phyloP scores from a whole-genome alignment of 306 rosid species.

The Gleditsia sinensis region DNA sequence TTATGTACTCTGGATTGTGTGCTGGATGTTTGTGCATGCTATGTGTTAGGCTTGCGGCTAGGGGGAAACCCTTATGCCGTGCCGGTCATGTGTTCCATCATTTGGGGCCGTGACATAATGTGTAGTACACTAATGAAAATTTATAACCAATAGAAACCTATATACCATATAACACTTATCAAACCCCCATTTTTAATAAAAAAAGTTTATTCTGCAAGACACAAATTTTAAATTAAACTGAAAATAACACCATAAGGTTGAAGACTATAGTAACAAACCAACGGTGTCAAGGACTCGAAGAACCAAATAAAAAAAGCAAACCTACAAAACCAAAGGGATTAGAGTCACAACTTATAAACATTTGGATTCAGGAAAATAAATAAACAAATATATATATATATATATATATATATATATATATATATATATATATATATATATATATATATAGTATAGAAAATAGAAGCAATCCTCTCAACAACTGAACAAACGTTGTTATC shows the following conservation, averaged over 20 bases:
- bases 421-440: too few relatives aligned
- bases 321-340: conserved; percentile 56
- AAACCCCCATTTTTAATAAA: not conserved
- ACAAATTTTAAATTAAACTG: not conserved
- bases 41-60: too few relatives aligned
- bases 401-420: too few relatives aligned
- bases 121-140: not conserved
- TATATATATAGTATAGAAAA: too few relatives aligned
- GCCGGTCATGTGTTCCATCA: too few relatives aligned
- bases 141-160: not conserved
- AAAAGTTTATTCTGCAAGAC: not conserved
- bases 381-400: too few relatives aligned
- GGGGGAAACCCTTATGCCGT: too few relatives aligned
- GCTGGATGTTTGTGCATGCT: too few relatives aligned
- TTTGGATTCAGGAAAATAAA: not conserved
- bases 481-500: not conserved
- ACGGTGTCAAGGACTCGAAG: conserved; percentile 41
- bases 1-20: too few relatives aligned
- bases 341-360: conserved; percentile 2
- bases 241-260: not conserved
- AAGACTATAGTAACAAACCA: conserved; percentile 63
- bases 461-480: not conserved
- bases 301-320: conserved; percentile 54
- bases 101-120: too few relatives aligned
- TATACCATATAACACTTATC: not conserved